These are phyloP conservation scores for Torulaspora microellipsoides DNA, from an alignment of 805 yeast genomes.

Conservation along the genomic window DNA sequence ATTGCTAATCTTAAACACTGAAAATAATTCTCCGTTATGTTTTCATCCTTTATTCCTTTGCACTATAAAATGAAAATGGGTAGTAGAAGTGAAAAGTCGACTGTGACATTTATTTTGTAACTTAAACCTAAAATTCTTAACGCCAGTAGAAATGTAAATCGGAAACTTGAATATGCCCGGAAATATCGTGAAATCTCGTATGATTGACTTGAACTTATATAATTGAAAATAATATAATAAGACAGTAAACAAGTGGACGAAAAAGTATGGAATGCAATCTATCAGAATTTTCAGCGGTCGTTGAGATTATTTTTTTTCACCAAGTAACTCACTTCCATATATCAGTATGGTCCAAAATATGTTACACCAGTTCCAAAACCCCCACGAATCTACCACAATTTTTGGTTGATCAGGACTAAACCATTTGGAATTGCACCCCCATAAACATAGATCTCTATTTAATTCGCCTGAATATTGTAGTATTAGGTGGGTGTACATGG, in stretches of 20 bases:
- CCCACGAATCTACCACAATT: conserved; percentile 65
- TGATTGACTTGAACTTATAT: too few relatives aligned
- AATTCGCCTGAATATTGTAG: conserved; percentile 80
- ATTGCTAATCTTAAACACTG: conserved; percentile 42
- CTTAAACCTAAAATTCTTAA: too few relatives aligned
- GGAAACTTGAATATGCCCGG: too few relatives aligned
- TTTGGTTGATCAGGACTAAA: conserved; percentile 18
- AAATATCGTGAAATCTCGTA: too few relatives aligned
- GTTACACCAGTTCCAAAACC: conserved; percentile 96
- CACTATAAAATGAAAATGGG: too few relatives aligned
- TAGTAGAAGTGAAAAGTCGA: too few relatives aligned
- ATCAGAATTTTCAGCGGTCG: not conserved
- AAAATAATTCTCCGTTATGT: not conserved
- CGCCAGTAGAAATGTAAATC: too few relatives aligned
- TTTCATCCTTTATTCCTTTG: too few relatives aligned
- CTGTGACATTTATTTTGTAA: too few relatives aligned
- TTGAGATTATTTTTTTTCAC: conserved; percentile 21
- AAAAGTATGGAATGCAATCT: conserved; percentile 1
- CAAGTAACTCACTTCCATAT: conserved; percentile 70
- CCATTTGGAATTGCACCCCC: conserved; percentile 47
- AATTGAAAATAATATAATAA: too few relatives aligned
- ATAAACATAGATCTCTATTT: conserved; percentile 55
- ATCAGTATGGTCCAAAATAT: conserved; percentile 75
- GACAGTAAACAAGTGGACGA: too few relatives aligned
- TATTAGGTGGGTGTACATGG: conserved; percentile 91